These are phyloP conservation scores for Phoma sp. DNA, from an alignment of 2,329 filamentous ascomycete species.

Conservation along the genomic window DNA sequence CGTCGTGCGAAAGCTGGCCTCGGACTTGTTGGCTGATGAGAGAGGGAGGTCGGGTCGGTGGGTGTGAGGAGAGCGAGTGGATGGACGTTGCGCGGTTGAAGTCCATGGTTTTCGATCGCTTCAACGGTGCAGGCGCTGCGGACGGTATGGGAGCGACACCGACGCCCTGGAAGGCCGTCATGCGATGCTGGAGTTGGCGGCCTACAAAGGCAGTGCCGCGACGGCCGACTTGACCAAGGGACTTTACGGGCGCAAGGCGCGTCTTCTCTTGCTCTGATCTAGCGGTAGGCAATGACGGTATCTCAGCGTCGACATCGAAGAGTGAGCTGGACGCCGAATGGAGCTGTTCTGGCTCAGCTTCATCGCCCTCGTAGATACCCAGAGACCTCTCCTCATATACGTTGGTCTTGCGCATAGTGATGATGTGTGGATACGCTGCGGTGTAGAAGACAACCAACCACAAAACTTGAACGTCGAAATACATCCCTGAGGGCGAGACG, in stretches of 20 bases:
- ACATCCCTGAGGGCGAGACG: conserved; percentile 28
- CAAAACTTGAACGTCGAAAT: conserved; percentile 31
- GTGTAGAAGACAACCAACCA: conserved; percentile 33
- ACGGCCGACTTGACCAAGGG: conserved; percentile 16
- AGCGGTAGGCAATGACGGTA: conserved; percentile 17
- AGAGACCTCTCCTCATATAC: conserved; percentile 31
- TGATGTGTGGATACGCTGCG: conserved; percentile 32
- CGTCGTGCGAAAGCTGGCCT: conserved; percentile 32
- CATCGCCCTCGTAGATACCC: conserved; percentile 30
- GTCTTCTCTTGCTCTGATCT: conserved; percentile 14
- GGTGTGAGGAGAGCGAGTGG: conserved; percentile 25
- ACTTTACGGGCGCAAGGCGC: conserved; percentile 15
- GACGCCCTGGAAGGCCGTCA: conserved; percentile 33
- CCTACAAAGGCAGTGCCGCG: conserved; percentile 32
- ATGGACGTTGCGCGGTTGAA: conserved; percentile 28
- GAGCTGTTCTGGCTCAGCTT: conserved; percentile 29
- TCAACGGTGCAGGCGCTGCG: conserved; percentile 14
- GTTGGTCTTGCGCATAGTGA: conserved; percentile 33
- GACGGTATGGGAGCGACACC: conserved; percentile 24
- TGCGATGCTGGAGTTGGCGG: conserved; percentile 28
- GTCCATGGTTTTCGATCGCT: conserved; percentile 25
- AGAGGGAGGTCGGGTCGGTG: conserved; percentile 23
- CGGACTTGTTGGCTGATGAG: conserved; percentile 32
- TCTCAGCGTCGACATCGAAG: conserved; percentile 27
- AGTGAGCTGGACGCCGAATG: conserved; percentile 30